phyloP scores from a whole-genome alignment of 495 filamentous ascomycete genomes.

The Amphirosellinia nigrospora region DNA sequence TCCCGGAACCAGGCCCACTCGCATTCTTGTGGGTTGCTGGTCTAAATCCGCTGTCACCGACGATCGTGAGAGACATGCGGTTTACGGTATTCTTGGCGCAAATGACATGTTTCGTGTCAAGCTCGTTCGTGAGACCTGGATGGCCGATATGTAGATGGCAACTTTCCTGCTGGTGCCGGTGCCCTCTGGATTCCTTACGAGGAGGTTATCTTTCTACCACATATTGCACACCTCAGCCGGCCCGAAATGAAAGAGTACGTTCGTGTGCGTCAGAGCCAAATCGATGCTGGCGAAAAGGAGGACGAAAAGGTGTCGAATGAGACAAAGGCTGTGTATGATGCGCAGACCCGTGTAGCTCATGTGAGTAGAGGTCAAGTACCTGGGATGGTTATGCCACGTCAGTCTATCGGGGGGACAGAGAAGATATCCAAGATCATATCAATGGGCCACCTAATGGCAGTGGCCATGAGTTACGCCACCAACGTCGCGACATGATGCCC shows the following conservation, averaged over 20 bases:
- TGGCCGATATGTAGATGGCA: constrained; percentile 52
- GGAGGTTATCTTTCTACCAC: constrained; percentile 56
- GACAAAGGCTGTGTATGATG: constrained; percentile 52
- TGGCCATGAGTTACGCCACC: constrained; percentile 38
- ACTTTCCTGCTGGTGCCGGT: constrained; percentile 58
- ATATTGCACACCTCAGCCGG: constrained; percentile 49
- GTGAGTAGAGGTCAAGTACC: constrained; percentile 18
- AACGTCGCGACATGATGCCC: constrained; percentile 34
- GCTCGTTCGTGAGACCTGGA: constrained; percentile 56
- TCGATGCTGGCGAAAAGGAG: constrained; percentile 51
- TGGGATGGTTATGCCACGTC: constrained; percentile 17
- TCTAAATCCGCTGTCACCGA: constrained; percentile 45
- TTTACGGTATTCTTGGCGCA: constrained; percentile 57
- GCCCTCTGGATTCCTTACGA: constrained; percentile 62
- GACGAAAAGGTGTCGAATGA: constrained; percentile 55
- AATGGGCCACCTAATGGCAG: constrained; percentile 6
- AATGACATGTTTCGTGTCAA: constrained; percentile 63
- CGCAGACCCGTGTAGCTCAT: constrained; percentile 46
- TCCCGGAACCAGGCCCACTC: constrained; percentile 48
- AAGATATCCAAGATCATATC: constrained; percentile 27
- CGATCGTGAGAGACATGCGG: constrained; percentile 54
- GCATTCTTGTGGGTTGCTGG: constrained; percentile 60
- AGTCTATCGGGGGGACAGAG: constrained; percentile 15
- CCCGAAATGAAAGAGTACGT: constrained; percentile 62
- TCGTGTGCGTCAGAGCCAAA: constrained; percentile 55